A percentile compares a stretch with the other conserved stretches of the same genome.
Evolutionary conservation across 208 protist genomes (phyloP).

Genomic region (Acanthamoeba lenticulata): DNA sequence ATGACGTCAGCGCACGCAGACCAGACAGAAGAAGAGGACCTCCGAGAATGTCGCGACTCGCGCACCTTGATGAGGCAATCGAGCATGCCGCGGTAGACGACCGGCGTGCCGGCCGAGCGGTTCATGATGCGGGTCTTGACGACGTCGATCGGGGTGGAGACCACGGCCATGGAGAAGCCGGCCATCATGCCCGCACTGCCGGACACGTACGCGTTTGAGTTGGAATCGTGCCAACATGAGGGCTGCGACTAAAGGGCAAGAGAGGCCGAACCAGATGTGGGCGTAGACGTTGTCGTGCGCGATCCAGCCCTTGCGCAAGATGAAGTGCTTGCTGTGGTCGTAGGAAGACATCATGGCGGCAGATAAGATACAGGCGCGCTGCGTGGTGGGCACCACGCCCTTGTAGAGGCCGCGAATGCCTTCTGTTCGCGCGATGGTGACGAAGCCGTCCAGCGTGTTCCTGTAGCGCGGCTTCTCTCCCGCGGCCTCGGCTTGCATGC

Average conservation of each 20-base stretch:
- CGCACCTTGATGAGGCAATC: constrained; percentile 8
- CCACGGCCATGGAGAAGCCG: constrained; percentile 16
- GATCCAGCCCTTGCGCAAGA: constrained; percentile 17
- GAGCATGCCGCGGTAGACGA: neutral
- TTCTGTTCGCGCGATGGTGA: neutral
- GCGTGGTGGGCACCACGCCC: neutral
- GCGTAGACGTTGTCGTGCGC: constrained; percentile 43
- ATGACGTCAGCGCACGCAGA: neutral
- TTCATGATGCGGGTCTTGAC: constrained; percentile 53
- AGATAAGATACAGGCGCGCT: constrained; percentile 15
- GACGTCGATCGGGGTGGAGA: constrained; percentile 31
- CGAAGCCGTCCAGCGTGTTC: neutral
- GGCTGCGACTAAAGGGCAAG: neutral
- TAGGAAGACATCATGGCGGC: constrained; percentile 34
- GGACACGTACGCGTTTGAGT: too few species aligned
- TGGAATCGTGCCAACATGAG: neutral
- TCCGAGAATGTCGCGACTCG: neutral
- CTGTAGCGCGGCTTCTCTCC: neutral
- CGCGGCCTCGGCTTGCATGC: constrained; percentile 6
- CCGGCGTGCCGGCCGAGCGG: neutral
- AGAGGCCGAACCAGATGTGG: neutral
- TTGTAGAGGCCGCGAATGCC: neutral
- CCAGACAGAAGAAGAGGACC: neutral
- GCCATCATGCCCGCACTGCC: constrained; percentile 12
- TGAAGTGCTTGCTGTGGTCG: constrained; percentile 40